Percentiles rank a stretch among this genome's conserved stretches.
Evolutionary conservation across 2,329 filamentous ascomycete genomes (phyloP).

Genomic region (Pseudonectria foliicola): DNA sequence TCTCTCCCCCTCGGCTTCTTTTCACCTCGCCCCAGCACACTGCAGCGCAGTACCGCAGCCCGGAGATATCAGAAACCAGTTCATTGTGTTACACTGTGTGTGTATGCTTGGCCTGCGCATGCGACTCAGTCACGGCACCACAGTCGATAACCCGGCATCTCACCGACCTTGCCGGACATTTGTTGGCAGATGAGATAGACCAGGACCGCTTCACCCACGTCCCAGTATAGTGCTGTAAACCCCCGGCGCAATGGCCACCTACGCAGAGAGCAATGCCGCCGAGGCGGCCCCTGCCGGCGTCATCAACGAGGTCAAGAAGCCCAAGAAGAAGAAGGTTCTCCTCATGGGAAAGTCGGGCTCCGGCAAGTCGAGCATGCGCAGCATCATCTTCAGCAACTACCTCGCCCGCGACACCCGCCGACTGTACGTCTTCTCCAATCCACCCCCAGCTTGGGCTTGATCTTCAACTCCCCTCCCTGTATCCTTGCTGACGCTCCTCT

Average conservation of each 20-base stretch:
- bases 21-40: too few species aligned
- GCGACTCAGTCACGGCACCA: too few species aligned
- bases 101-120: too few species aligned
- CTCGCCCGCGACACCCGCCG: slow-evolving; percentile 91
- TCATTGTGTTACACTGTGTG: too few species aligned
- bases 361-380: slow-evolving; percentile 96
- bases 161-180: too few species aligned
- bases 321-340: slow-evolving; percentile 81
- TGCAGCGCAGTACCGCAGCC: too few species aligned
- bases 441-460: neutral
- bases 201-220: too few species aligned
- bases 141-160: too few species aligned
- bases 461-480: neutral
- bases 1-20: too few species aligned
- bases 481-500: neutral
- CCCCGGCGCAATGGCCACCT: slow-evolving; percentile 24
- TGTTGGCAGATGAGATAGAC: too few species aligned
- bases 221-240: too few species aligned
- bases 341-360: slow-evolving; percentile 95
- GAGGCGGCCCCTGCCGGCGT: slow-evolving; percentile 28
- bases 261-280: slow-evolving; percentile 25
- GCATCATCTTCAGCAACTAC: slow-evolving; percentile 98
- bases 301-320: slow-evolving; percentile 52
- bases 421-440: slow-evolving; percentile 52
- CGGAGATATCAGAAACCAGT: too few species aligned